These are phyloP conservation scores for Onygenales sp. DNA, from an alignment of 2,329 filamentous ascomycete genomes.

Conservation along the genomic window DNA sequence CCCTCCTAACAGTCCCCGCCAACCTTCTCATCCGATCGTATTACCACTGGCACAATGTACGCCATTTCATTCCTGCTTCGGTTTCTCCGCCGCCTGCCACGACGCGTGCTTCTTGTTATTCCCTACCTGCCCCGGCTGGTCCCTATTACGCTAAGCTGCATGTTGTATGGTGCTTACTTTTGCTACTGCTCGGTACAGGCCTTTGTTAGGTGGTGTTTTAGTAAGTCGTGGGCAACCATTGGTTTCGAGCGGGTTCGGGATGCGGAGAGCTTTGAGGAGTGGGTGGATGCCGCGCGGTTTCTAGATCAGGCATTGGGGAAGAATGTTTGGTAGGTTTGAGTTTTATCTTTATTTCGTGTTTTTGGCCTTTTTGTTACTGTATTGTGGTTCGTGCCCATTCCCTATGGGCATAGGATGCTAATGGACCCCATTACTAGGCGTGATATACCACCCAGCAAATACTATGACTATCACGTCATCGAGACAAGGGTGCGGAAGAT, in stretches of 20 bases:
- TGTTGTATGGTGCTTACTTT: neutral
- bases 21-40: too few species aligned
- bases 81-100: neutral
- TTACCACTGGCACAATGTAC: too few species aligned
- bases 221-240: constrained; percentile 54
- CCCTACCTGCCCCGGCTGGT: neutral
- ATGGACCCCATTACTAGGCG: constrained; percentile 47
- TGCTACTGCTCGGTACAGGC: constrained; percentile 41
- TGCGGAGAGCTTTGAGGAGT: constrained; percentile 69
- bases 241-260: constrained; percentile 57
- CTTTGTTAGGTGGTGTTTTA: constrained; percentile 56
- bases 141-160: neutral
- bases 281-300: constrained; percentile 73
- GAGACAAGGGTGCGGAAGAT: constrained; percentile 65
- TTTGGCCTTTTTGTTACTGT: neutral
- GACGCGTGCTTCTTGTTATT: neutral
- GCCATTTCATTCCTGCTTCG: too few species aligned
- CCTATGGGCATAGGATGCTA: neutral
- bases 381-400: neutral
- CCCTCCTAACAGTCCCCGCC: too few species aligned
- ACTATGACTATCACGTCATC: constrained; percentile 83
- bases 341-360: neutral
- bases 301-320: constrained; percentile 75
- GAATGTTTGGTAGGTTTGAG: constrained; percentile 58
- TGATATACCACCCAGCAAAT: constrained; percentile 66